Conservation (phyloP, 148 eudicot species). For the Selenicereus undatus region DNA sequence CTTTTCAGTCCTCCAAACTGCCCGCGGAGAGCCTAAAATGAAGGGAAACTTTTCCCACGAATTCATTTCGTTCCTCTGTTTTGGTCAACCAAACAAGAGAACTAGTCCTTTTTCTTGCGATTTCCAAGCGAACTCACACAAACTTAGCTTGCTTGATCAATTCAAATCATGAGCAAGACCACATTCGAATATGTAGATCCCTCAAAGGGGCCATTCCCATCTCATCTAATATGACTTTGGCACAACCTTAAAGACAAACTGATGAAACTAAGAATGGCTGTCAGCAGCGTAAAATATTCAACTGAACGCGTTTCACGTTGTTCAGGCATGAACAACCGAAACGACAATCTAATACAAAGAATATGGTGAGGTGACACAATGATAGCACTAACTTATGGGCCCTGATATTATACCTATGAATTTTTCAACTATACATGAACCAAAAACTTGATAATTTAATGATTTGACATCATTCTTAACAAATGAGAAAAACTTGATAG, state of each 20-base stretch:
- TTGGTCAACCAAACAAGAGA: too few species aligned
- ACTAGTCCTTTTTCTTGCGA: too few species aligned
- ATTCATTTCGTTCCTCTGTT: too few species aligned
- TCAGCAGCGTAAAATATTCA: not conserved
- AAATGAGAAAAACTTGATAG: not conserved
- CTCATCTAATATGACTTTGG: not conserved
- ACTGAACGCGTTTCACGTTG: not conserved
- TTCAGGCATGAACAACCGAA: not conserved
- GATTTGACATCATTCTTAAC: not conserved
- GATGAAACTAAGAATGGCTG: not conserved
- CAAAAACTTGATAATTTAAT: not conserved
- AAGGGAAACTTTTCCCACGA: too few species aligned
- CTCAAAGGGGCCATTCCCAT: not conserved
- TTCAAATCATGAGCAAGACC: not conserved
- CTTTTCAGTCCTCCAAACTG: too few species aligned
- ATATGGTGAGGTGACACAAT: not conserved
- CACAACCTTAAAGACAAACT: not conserved
- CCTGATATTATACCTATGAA: constrained; percentile 1
- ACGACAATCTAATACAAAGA: not conserved
- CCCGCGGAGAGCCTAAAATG: too few species aligned
- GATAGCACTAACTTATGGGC: not conserved
- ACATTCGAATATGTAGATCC: not conserved
- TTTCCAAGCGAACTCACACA: not conserved
- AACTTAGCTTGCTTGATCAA: not conserved
- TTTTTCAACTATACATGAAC: not conserved